A percentile compares a stretch with the other conserved stretches of the same genome.
These are phyloP conservation scores for Leishmania aethiopica DNA, from an alignment of 208 protist genomes.

Conservation along the genomic window DNA sequence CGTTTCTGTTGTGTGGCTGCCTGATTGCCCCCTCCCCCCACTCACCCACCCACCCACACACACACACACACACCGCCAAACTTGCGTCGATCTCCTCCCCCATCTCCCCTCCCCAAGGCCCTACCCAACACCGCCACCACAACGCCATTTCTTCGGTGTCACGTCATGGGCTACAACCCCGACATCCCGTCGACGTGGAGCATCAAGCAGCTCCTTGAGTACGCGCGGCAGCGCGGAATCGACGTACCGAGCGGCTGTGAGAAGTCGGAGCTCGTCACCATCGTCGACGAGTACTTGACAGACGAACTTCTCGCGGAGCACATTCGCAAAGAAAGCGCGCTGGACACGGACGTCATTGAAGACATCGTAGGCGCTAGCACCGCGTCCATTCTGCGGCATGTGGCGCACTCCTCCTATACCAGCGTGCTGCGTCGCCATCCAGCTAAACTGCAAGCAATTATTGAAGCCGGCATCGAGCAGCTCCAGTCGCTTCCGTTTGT, in stretches of 20 bases:
- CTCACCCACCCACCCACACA: too few relatives aligned
- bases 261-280: conserved; percentile 32
- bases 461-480: conserved; percentile 45
- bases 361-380: conserved; percentile 25
- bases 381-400: conserved; percentile 33
- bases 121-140: background rate
- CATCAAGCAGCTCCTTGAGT: conserved; percentile 42
- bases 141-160: background rate
- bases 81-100: background rate
- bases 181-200: conserved; percentile 54
- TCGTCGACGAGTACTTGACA: conserved; percentile 37
- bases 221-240: conserved; percentile 37
- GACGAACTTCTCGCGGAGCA: conserved; percentile 26
- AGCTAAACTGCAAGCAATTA: conserved; percentile 36
- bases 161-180: conserved; percentile 30
- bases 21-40: too few relatives aligned
- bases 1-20: background rate
- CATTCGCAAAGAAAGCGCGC: conserved; percentile 11
- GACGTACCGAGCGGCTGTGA: conserved; percentile 27
- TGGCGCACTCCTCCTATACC: conserved; percentile 29
- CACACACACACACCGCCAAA: background rate
- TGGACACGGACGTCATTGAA: conserved; percentile 9
- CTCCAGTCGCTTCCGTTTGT: conserved; percentile 22
- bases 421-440: conserved; percentile 40
- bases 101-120: background rate